phyloP scores from a whole-genome alignment of 1,284 basidiomycete species.

The Dichomitus squalens region DNA sequence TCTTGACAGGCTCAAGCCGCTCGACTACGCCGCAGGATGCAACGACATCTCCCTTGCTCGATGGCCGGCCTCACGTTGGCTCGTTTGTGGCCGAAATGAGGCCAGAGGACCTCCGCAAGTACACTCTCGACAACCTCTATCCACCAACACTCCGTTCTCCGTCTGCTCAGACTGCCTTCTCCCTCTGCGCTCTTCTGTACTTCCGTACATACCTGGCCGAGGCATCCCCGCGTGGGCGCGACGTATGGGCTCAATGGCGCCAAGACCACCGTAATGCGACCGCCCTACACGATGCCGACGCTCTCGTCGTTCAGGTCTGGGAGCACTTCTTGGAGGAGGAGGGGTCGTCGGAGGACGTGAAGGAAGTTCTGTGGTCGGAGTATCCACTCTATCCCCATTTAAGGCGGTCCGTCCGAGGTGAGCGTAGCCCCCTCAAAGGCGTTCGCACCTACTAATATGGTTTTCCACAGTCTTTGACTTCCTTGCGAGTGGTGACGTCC shows the following conservation, averaged over 20 bases:
- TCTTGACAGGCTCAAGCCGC: slow-evolving; percentile 7
- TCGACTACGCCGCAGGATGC: not conserved
- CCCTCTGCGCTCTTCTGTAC: slow-evolving; percentile 33
- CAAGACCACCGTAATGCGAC: slow-evolving; percentile 17
- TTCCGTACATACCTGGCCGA: slow-evolving; percentile 8
- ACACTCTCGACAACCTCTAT: slow-evolving; percentile 20
- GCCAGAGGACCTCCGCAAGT: slow-evolving; percentile 24
- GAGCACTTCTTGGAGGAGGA: slow-evolving; percentile 28
- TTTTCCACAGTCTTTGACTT: slow-evolving; percentile 47
- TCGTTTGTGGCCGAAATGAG: slow-evolving; percentile 27
- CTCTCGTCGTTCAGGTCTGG: slow-evolving; percentile 30
- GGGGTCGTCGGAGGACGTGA: slow-evolving; percentile 25
- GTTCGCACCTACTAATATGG: not conserved
- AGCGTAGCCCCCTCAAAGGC: not conserved
- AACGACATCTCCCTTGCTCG: not conserved
- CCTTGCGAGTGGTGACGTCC: slow-evolving; percentile 34
- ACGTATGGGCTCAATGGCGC: slow-evolving; percentile 36
- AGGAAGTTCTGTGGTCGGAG: slow-evolving; percentile 25
- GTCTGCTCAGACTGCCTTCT: slow-evolving; percentile 28
- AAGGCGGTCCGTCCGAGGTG: slow-evolving; percentile 20
- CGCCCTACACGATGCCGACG: slow-evolving; percentile 21
- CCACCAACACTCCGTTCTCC: slow-evolving; percentile 12
- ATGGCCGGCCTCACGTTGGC: slow-evolving; percentile 20
- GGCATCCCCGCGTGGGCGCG: slow-evolving; percentile 2
- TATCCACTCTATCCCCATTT: slow-evolving; percentile 23